These are phyloP conservation scores for Fomitopsis serialis DNA, from an alignment of 768 basidiomycete genomes.

Conservation along the genomic window DNA sequence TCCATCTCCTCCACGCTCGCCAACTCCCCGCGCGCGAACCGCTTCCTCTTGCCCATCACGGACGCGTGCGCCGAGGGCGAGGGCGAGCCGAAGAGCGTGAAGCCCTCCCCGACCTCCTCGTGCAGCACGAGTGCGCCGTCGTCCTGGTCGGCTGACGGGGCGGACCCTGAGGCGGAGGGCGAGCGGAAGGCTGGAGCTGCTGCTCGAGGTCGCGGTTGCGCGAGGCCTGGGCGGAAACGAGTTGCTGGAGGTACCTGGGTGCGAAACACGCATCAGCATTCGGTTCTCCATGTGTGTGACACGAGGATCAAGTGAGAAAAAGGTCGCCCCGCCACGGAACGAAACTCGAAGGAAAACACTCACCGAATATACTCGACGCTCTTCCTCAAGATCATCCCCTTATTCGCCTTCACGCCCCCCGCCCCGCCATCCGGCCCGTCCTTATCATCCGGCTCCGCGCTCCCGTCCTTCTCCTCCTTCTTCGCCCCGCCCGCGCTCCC, in stretches of 20 bases:
- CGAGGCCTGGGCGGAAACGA: slow-evolving; percentile 73
- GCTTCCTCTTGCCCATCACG: slow-evolving; percentile 13
- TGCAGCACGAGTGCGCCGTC: slow-evolving; percentile 22
- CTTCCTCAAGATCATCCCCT: slow-evolving; percentile 87
- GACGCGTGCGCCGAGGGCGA: background rate
- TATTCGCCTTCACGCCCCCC: slow-evolving; percentile 79
- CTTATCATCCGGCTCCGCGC: slow-evolving; percentile 16
- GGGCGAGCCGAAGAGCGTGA: slow-evolving; percentile 12
- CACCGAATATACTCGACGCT: slow-evolving; percentile 45
- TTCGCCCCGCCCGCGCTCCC: slow-evolving; percentile 5
- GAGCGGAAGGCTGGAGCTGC: slow-evolving; percentile 47
- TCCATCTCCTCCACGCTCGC: slow-evolving; percentile 29
- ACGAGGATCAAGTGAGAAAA: background rate
- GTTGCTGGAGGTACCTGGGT: slow-evolving; percentile 72
- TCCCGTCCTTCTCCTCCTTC: slow-evolving; percentile 26
- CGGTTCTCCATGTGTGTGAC: too few relatives aligned
- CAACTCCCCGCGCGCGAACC: slow-evolving; percentile 22
- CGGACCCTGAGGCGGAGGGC: background rate
- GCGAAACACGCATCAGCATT: background rate
- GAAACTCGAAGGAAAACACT: slow-evolving; percentile 1
- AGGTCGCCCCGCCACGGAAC: background rate
- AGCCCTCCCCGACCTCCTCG: slow-evolving; percentile 19
- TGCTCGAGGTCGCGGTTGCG: slow-evolving; percentile 77
- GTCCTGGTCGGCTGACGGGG: slow-evolving; percentile 7
- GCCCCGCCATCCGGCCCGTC: slow-evolving; percentile 26